phyloP scores from a whole-genome alignment of 768 basidiomycete species.

The Ephemerocybe angulata region DNA sequence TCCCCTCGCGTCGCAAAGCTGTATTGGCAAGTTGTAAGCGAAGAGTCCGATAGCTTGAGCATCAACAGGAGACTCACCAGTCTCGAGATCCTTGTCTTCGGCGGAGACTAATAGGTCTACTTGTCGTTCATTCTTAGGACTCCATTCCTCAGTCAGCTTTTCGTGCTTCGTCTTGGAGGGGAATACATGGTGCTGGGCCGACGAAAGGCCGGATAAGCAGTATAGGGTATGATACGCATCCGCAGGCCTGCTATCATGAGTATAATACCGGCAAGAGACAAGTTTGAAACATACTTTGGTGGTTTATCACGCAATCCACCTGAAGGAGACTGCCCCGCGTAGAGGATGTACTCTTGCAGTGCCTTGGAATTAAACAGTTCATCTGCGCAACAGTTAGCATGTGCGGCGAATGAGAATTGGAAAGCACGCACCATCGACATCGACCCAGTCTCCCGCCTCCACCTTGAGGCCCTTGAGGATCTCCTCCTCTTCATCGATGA shows the following conservation, averaged over 20 bases:
- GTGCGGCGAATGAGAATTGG: not conserved
- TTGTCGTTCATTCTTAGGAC: not conserved
- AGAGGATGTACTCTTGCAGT: conserved; percentile 83
- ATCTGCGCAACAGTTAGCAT: conserved; percentile 21
- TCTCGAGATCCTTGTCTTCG: not conserved
- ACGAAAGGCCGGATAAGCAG: conserved; percentile 85
- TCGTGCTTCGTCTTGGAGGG: conserved; percentile 34
- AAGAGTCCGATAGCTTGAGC: not conserved
- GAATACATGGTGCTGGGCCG: conserved; percentile 76
- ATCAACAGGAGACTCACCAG: not conserved
- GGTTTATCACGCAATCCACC: conserved; percentile 95
- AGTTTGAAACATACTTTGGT: conserved; percentile 61
- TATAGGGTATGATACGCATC: conserved; percentile 96
- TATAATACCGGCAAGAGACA: not conserved
- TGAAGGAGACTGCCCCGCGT: conserved; percentile 78
- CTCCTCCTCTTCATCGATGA: conserved; percentile 3
- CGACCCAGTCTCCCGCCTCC: conserved; percentile 50
- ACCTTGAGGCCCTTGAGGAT: conserved; percentile 12
- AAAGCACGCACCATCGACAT: conserved; percentile 51
- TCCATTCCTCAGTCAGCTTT: conserved; percentile 20
- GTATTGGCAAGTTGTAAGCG: not conserved
- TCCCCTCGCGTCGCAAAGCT: conserved; percentile 2
- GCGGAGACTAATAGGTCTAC: not conserved
- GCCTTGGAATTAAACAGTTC: conserved; percentile 60
- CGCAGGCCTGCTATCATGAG: conserved; percentile 49